Conservation (phyloP, 495 filamentous ascomycete species). For the Penicillium pancosmium region DNA sequence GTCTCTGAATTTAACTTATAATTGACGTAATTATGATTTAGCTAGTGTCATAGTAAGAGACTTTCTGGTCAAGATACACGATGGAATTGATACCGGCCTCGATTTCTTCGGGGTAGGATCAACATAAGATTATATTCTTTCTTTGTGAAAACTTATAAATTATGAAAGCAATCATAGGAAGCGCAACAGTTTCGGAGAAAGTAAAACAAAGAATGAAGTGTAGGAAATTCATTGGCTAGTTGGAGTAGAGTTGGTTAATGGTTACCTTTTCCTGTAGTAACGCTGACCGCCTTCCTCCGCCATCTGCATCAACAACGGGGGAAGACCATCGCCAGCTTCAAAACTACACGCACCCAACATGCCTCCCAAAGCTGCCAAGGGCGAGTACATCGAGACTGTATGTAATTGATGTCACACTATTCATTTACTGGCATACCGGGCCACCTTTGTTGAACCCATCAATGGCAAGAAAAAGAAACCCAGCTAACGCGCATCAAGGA, state of each 20-base stretch:
- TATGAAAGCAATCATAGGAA: too few species aligned
- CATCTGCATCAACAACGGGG: conserved; percentile 11
- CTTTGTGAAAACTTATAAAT: too few species aligned
- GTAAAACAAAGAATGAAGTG: too few species aligned
- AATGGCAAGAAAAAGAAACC: not conserved
- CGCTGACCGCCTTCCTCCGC: conserved; percentile 1
- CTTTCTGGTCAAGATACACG: too few species aligned
- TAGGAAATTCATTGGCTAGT: too few species aligned
- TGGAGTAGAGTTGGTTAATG: not conserved
- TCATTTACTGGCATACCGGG: not conserved
- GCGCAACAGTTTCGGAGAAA: too few species aligned
- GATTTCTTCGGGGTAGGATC: too few species aligned
- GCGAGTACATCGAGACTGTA: conserved; percentile 98
- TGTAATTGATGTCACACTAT: not conserved
- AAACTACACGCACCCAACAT: conserved; percentile 43
- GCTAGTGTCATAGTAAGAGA: too few species aligned
- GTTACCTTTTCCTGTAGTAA: not conserved
- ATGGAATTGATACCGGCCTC: too few species aligned
- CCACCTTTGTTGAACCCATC: conserved; percentile 1
- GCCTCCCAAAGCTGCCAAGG: conserved; percentile 76
- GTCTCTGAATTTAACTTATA: too few species aligned
- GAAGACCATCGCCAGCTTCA: not conserved
- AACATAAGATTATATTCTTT: too few species aligned
- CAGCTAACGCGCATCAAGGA: conserved; percentile 57
- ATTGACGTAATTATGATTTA: too few species aligned